These are phyloP conservation scores for Melaleuca alternifolia DNA, from an alignment of 345 rosid genomes.

Conservation along the genomic window DNA sequence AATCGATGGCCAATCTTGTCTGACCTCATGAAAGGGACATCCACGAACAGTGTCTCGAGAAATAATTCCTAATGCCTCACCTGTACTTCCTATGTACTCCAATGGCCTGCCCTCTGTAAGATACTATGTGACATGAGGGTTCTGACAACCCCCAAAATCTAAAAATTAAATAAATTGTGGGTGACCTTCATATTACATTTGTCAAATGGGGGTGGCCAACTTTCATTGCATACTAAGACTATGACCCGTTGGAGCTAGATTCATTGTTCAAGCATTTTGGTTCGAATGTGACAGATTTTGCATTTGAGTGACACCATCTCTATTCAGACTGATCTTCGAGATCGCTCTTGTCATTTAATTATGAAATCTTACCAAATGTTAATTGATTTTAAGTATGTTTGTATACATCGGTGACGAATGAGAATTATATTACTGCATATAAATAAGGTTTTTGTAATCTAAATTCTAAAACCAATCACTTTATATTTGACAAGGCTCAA, in stretches of 20 bases:
- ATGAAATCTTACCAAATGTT: neutral
- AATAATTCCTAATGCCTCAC: neutral
- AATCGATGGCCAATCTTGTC: neutral
- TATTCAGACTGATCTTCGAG: neutral
- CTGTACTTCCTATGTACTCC: neutral
- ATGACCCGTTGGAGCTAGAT: neutral
- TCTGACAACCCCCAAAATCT: neutral
- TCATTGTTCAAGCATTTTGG: neutral
- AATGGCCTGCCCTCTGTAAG: neutral
- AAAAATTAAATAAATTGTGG: neutral
- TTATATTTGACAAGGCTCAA: neutral
- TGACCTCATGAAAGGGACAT: neutral
- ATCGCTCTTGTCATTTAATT: neutral
- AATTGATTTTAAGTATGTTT: neutral
- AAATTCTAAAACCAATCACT: neutral
- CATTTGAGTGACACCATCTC: neutral
- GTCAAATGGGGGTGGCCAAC: accelerated
- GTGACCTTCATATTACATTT: neutral
- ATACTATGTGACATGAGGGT: neutral
- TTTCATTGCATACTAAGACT: neutral
- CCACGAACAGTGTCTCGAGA: neutral
- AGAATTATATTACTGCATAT: neutral
- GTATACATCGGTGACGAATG: neutral
- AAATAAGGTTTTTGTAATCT: neutral
- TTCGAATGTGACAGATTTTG: neutral